Conservation (phyloP, 192 early-diverging fungal species). For the Chytriomyces confervae region DNA sequence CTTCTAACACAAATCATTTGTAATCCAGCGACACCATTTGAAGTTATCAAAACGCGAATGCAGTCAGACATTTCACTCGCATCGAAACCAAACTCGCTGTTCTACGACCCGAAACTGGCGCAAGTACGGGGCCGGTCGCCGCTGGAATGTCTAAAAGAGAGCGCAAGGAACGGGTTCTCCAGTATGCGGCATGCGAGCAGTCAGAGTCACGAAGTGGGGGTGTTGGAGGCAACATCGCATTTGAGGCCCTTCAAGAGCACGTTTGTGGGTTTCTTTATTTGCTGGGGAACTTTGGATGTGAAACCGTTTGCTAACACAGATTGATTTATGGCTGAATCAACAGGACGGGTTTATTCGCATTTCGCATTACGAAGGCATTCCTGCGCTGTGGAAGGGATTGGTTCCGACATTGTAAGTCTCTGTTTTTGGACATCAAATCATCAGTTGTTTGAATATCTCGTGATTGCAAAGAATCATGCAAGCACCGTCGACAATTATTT, state of each 20-base stretch:
- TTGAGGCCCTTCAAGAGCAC: conserved; percentile 20
- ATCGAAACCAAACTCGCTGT: conserved; percentile 25
- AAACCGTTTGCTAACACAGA: no score
- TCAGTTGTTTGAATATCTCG: no score
- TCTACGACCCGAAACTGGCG: conserved; percentile 10
- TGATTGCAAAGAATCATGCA: no score
- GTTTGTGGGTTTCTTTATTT: conserved; percentile 5
- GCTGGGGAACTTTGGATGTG: not conserved
- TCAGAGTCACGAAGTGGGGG: not conserved
- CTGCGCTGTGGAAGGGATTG: conserved; percentile 87
- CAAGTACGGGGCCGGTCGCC: conserved; percentile 7
- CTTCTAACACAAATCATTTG: conserved; percentile 32
- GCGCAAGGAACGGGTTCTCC: not conserved
- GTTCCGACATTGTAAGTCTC: conserved; percentile 72
- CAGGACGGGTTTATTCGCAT: conserved; percentile 59
- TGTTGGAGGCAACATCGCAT: conserved; percentile 21
- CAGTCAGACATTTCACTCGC: conserved; percentile 57
- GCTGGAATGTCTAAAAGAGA: conserved; percentile 8
- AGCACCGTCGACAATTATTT: conserved; percentile 87
- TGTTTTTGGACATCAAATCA: not conserved
- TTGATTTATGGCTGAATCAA: not conserved
- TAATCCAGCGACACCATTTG: conserved; percentile 80
- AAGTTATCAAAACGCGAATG: conserved; percentile 87
- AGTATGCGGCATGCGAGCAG: not conserved
- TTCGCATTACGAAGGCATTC: conserved; percentile 75